phyloP scores from a whole-genome alignment of 495 filamentous ascomycete species.

The Xylaria telfairii region DNA sequence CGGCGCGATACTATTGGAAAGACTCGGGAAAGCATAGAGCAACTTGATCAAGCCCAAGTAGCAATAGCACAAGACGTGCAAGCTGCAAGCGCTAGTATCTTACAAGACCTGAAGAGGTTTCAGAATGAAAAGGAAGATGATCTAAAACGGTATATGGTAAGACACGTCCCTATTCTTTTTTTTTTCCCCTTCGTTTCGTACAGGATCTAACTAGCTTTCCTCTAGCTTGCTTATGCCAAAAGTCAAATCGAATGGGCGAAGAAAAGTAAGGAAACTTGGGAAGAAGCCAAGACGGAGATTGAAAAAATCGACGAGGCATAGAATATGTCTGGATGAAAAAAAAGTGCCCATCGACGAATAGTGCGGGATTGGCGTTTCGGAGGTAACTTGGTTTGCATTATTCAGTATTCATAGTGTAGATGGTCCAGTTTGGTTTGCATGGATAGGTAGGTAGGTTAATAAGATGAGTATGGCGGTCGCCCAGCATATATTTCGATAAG shows the following conservation, averaged over 20 bases:
- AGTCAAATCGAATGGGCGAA: slow-evolving; percentile 98
- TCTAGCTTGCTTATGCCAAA: slow-evolving; percentile 86
- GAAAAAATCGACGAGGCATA: slow-evolving; percentile 75
- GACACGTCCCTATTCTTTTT: slow-evolving; percentile 34
- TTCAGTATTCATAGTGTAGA: slow-evolving; percentile 25
- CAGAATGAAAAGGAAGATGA: slow-evolving; percentile 95
- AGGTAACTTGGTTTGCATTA: slow-evolving; percentile 19
- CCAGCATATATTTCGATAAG: slow-evolving; percentile 9
- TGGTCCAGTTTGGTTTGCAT: slow-evolving; percentile 31
- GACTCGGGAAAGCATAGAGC: slow-evolving; percentile 74
- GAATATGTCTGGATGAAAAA: neutral
- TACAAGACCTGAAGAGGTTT: slow-evolving; percentile 90
- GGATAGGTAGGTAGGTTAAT: slow-evolving; percentile 39
- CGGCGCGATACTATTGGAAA: slow-evolving; percentile 93
- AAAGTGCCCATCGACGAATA: neutral
- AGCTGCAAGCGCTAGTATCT: slow-evolving; percentile 82
- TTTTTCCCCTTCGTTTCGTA: neutral
- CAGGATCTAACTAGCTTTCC: slow-evolving; percentile 23
- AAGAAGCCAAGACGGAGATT: slow-evolving; percentile 91
- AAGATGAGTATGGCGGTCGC: slow-evolving; percentile 27
- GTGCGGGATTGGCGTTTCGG: slow-evolving; percentile 16
- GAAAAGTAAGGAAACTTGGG: slow-evolving; percentile 95
- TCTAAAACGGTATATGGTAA: slow-evolving; percentile 92
- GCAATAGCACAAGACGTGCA: slow-evolving; percentile 89
- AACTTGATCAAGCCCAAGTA: slow-evolving; percentile 87